These are phyloP conservation scores for Aspergillus oerlinghausenensis DNA, from an alignment of 2,329 filamentous ascomycete genomes.

Conservation along the genomic window DNA sequence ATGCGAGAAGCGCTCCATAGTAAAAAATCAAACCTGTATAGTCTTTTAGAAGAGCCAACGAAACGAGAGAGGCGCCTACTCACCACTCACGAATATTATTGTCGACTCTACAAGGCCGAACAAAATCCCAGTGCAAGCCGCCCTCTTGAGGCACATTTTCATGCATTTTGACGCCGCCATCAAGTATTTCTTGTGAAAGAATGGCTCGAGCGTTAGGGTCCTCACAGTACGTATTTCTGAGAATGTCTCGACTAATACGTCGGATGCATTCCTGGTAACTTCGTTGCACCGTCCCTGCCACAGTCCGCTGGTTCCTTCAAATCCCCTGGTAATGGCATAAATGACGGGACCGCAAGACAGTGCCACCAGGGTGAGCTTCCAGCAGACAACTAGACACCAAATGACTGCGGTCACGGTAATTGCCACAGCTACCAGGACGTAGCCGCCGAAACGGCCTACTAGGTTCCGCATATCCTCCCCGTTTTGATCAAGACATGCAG, in stretches of 20 bases:
- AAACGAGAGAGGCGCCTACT: constrained; percentile 6
- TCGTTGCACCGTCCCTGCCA: constrained; percentile 70
- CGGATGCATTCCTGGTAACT: constrained; percentile 55
- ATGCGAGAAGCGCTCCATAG: constrained; percentile 67
- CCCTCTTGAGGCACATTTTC: constrained; percentile 60
- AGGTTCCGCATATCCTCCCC: constrained; percentile 85
- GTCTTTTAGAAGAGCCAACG: constrained; percentile 6
- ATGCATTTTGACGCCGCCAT: constrained; percentile 51
- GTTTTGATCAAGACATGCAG: constrained; percentile 70
- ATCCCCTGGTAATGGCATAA: constrained; percentile 60
- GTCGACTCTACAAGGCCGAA: constrained; percentile 75
- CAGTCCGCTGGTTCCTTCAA: constrained; percentile 59
- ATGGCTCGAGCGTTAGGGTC: constrained; percentile 65
- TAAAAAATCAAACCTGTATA: constrained; percentile 69
- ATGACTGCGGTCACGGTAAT: constrained; percentile 66
- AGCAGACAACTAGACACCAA: constrained; percentile 71
- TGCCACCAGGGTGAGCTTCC: constrained; percentile 76
- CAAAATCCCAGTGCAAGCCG: constrained; percentile 62
- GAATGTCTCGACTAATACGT: constrained; percentile 70
- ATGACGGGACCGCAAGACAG: constrained; percentile 65
- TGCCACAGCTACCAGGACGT: constrained; percentile 59
- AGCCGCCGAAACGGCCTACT: constrained; percentile 70
- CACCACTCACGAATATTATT: constrained; percentile 62
- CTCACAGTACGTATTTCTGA: constrained; percentile 74
- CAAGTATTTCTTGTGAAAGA: constrained; percentile 64